Percentiles rank a stretch among this genome's conserved stretches.
These are phyloP conservation scores for Kodamaea suecica DNA, from an alignment of 1,139 yeast genomes.

Conservation along the genomic window DNA sequence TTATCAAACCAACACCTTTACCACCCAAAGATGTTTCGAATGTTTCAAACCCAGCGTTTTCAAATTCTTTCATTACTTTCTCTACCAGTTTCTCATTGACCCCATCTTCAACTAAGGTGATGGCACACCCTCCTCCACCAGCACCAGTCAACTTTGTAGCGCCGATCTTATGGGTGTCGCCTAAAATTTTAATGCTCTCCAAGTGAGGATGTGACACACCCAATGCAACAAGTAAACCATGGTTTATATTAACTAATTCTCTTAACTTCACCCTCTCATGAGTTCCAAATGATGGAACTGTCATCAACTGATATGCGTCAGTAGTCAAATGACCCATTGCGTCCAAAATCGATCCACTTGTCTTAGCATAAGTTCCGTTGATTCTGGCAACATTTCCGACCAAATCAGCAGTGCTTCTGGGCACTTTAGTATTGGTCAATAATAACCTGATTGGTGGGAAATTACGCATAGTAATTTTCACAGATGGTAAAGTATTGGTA, in stretches of 20 bases:
- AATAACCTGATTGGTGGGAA: slow-evolving; percentile 75
- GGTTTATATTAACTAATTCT: slow-evolving; percentile 78
- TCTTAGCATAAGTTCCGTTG: slow-evolving; percentile 50
- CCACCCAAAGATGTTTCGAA: slow-evolving; percentile 86
- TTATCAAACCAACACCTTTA: slow-evolving; percentile 68
- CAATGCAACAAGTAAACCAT: slow-evolving; percentile 77
- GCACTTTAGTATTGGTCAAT: slow-evolving; percentile 79
- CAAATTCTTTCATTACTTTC: slow-evolving; percentile 34
- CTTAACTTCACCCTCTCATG: slow-evolving; percentile 48
- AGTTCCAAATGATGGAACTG: slow-evolving; percentile 46
- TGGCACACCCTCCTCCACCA: slow-evolving; percentile 99
- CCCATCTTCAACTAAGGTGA: slow-evolving; percentile 67
- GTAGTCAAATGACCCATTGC: slow-evolving; percentile 67
- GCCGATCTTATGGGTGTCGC: slow-evolving; percentile 66
- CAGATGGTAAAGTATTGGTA: slow-evolving; percentile 49
- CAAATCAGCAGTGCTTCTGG: slow-evolving; percentile 80
- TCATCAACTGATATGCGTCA: slow-evolving; percentile 65
- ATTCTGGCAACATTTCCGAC: slow-evolving; percentile 73
- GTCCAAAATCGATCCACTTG: slow-evolving; percentile 58
- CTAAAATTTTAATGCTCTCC: slow-evolving; percentile 64
- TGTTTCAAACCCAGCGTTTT: slow-evolving; percentile 64
- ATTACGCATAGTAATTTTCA: slow-evolving; percentile 61
- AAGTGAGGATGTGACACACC: slow-evolving; percentile 93
- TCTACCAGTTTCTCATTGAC: slow-evolving; percentile 28
- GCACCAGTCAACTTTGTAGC: slow-evolving; percentile 96